Percentiles rank a stretch among this genome's conserved stretches.
These are phyloP conservation scores for Backusella macrospora DNA, from an alignment of 192 early-diverging fungal species.

Conservation along the genomic window DNA sequence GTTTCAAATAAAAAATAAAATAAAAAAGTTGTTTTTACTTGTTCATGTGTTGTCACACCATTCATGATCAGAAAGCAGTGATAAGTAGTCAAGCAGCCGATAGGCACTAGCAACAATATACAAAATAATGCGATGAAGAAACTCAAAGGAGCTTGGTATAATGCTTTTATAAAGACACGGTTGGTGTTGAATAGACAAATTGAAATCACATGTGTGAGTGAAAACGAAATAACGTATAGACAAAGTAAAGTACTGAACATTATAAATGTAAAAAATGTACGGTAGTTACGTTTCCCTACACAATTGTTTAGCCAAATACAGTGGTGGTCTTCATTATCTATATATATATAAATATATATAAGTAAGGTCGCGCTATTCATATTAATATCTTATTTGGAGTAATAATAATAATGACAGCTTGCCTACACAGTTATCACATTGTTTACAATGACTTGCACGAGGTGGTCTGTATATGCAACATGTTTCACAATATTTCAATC, in stretches of 20 bases:
- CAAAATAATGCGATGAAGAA: slow-evolving; percentile 70
- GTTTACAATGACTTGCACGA: slow-evolving; percentile 82
- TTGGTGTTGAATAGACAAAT: neutral
- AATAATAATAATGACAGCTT: slow-evolving; percentile 22
- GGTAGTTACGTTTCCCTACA: slow-evolving; percentile 83
- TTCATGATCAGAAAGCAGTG: slow-evolving; percentile 70
- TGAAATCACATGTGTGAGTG: slow-evolving; percentile 57
- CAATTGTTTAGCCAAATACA: slow-evolving; percentile 96
- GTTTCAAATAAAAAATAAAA: neutral
- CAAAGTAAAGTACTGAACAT: slow-evolving; percentile 61
- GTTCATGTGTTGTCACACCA: slow-evolving; percentile 88
- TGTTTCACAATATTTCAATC: slow-evolving; percentile 89
- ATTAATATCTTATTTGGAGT: neutral
- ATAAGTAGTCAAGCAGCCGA: slow-evolving; percentile 71
- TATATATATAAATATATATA: slow-evolving; percentile 5
- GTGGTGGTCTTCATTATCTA: slow-evolving; percentile 85
- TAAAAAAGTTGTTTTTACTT: slow-evolving; percentile 45
- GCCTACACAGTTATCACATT: slow-evolving; percentile 91
- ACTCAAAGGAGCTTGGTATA: slow-evolving; percentile 24
- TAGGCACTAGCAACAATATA: slow-evolving; percentile 58
- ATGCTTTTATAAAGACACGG: slow-evolving; percentile 7
- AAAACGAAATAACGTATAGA: slow-evolving; percentile 61
- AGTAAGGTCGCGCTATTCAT: neutral
- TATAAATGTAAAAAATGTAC: slow-evolving; percentile 83
- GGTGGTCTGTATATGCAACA: slow-evolving; percentile 90